Evolutionary conservation across 2,329 filamentous ascomycete species (phyloP), one percentile per base, ranked within the genome.

Genomic region (Penicillium sp.): DNA sequence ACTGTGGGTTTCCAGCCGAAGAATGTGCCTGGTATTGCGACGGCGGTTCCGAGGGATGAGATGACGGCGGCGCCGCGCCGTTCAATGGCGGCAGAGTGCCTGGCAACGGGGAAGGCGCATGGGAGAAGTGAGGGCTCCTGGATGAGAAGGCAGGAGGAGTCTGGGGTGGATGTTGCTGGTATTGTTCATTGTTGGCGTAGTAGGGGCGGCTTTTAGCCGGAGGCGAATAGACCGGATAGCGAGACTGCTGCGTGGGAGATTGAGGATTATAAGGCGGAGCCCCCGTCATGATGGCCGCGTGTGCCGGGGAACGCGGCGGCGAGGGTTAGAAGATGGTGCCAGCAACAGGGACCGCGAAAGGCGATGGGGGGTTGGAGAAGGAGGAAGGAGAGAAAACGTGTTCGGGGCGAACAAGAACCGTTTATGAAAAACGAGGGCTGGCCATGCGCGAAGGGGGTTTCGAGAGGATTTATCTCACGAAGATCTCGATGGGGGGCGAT

Each of bases 251-350:
- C 50, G 70, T 69, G 49, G 72, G 71, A 57, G 72, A 74, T 58
- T 71, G 71, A 51, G 68, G 63, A 58, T 69, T 68, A 57, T 70
- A 73, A 51, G 72, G 70, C 56, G 71, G 70, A 65, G 64, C 67
- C 56, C 69, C 69, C 54, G 69, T 65, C 69, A 72, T 72, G 61
- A 58, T 68, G 66, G 59, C 61, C 61, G 61, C 60, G 59, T n/a
- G n/a, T n/a, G n/a, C n/a, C n/a, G n/a, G n/a, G n/a, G n/a, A n/a
- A n/a, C n/a, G n/a, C n/a, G n/a, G n/a, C n/a, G n/a, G n/a, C n/a
- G n/a, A n/a, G n/a, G n/a, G n/a, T n/a, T n/a, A n/a, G n/a, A n/a
- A n/a, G n/a, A n/a, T n/a, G n/a, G n/a, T n/a, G n/a, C n/a, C n/a
- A n/a, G n/a, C n/a, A n/a, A n/a, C n/a, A n/a, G n/a, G n/a, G n/a